Conservation (phyloP, 2,329 filamentous ascomycete species). For the Canariomyces notabilis region DNA sequence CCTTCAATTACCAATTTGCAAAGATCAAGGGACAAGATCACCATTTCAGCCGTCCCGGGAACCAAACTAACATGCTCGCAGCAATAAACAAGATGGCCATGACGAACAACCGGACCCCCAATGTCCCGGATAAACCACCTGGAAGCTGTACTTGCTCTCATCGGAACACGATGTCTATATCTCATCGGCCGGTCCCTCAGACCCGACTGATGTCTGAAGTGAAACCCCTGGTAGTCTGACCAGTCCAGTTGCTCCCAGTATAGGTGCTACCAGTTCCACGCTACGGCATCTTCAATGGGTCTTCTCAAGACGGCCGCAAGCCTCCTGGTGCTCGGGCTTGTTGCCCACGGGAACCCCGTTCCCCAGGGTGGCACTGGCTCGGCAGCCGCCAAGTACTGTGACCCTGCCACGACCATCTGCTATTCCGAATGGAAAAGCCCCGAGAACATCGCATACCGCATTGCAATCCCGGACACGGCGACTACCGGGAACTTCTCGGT, state of each 20-base stretch:
- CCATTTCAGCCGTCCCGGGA: conserved; percentile 1
- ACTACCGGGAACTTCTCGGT: conserved; percentile 32
- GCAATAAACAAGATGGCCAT: not conserved
- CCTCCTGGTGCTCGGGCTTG: conserved; percentile 17
- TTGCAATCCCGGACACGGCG: conserved; percentile 31
- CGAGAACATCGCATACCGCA: conserved; percentile 25
- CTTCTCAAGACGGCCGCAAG: conserved; percentile 20
- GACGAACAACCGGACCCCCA: not conserved
- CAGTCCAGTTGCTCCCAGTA: not conserved
- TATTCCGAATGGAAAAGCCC: conserved; percentile 28
- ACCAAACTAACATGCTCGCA: not conserved
- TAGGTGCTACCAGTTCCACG: not conserved
- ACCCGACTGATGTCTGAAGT: not conserved
- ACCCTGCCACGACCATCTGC: conserved; percentile 27
- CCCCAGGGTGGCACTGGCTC: conserved; percentile 14
- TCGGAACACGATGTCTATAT: not conserved
- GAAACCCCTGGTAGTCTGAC: not conserved
- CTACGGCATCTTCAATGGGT: conserved; percentile 22
- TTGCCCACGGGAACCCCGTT: conserved; percentile 16
- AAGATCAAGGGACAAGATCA: not conserved
- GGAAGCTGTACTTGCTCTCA: not conserved
- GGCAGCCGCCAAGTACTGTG: conserved; percentile 27
- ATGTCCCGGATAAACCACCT: not conserved
- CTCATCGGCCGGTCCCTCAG: not conserved
- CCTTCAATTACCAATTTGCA: conserved; percentile 3